Base-by-base conservation (phyloP, 345 rosid species). In the Schrenkiella parvula region DNA sequence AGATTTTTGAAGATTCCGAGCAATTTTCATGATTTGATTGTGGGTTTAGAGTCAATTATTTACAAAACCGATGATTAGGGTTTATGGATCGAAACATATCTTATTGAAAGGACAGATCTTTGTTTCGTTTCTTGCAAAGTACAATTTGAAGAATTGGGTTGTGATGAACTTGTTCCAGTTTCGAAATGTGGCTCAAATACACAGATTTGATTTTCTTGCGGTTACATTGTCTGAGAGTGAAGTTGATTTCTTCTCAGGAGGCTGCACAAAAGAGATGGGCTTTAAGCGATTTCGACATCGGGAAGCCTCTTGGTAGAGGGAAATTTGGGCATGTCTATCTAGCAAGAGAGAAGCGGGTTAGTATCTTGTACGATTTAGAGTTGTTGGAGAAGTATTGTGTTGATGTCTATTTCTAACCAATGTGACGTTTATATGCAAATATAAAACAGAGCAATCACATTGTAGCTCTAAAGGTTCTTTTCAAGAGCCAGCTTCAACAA, bases 291-390 rank as follows among this genome's bases (percentile, higher is more conserved):
- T 93, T 93, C 15, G 93, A 93, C 39, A 83, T 93, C 0, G 98
- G 97, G 43, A 93, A 90, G 84, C 98, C 96, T 41, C 91, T 93
- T 26, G 97, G 97, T 43, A 80, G 96, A 41, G 98, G 98, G 23
- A 93, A 93, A 71, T 93, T 93, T 55, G 93, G 98, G 44, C 98
- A 93, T 63, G 97, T 93, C 14, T 93, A 90, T 80, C 76, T 90
- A 70, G 97, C 98, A 13, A 84, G 93, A 73, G 98, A 93, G 66
- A 93, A 93, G 68, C 72, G 83, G 85, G 97, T 85, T 12, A 26
- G 82, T 75, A 39, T 57, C 13, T 54, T 68, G 29, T n/a, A 53
- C 32, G 7, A 18, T 12, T 12, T 22, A 17, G 22, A 54, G n/a
- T 25, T 51, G 4, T 32, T 55, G 7, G n/a, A 18, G 14, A 28